Percentiles rank a stretch among this genome's conserved stretches.
Conservation (phyloP, 2,329 filamentous ascomycete species). For the Calonectria pteridis region DNA sequence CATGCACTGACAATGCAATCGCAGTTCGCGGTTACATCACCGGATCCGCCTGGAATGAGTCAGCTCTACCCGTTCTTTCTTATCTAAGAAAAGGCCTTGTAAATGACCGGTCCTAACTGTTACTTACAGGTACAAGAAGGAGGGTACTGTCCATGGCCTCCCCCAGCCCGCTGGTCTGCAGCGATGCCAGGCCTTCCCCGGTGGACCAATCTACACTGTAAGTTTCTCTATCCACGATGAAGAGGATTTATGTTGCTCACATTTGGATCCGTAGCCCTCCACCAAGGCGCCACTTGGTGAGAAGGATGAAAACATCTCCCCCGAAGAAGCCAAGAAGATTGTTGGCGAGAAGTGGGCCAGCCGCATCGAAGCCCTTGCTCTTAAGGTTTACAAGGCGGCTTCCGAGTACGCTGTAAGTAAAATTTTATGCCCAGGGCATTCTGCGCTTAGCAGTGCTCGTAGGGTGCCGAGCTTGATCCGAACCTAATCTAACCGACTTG, state of each 20-base stretch:
- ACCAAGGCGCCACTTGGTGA: conserved; percentile 86
- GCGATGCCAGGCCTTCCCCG: conserved; percentile 77
- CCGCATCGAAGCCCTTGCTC: conserved; percentile 43
- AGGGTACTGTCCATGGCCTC: conserved; percentile 85
- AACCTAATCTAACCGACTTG: neutral
- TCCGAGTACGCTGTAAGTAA: conserved; percentile 36
- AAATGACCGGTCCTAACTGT: neutral
- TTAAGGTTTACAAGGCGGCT: conserved; percentile 44
- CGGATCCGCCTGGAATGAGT: conserved; percentile 84
- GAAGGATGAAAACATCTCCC: conserved; percentile 88
- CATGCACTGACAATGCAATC: conserved; percentile 23
- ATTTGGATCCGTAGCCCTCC: conserved; percentile 77
- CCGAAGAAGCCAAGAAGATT: conserved; percentile 67
- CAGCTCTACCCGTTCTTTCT: neutral
- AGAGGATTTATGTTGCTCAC: neutral
- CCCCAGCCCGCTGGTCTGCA: conserved; percentile 74
- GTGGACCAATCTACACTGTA: conserved; percentile 71
- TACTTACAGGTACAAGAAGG: conserved; percentile 63
- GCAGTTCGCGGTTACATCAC: conserved; percentile 89
- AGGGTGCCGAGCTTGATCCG: neutral
- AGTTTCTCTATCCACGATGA: conserved; percentile 57
- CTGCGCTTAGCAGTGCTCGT: too few relatives aligned
- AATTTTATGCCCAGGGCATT: neutral
- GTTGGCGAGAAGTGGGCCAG: conserved; percentile 47
- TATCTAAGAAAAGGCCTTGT: neutral